These are phyloP conservation scores for Grifola frondosa DNA, from an alignment of 1,284 basidiomycete genomes.

Conservation along the genomic window DNA sequence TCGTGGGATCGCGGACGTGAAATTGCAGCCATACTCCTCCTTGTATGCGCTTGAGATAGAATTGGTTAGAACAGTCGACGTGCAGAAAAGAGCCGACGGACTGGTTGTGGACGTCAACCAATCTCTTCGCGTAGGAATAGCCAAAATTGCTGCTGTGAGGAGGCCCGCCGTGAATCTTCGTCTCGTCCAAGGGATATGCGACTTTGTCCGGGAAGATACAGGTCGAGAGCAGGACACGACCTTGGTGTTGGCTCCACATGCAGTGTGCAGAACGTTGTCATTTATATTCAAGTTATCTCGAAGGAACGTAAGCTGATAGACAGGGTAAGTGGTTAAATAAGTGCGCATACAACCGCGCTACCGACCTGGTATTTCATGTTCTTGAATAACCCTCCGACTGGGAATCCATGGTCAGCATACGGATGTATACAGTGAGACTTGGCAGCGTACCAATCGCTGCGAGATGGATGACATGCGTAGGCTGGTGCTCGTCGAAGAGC, in stretches of 20 bases:
- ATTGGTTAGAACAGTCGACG: not conserved
- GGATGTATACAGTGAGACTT: constrained; percentile 3
- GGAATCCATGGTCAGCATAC: not conserved
- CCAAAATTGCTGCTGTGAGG: constrained; percentile 91
- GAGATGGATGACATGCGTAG: constrained; percentile 90
- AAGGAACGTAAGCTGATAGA: constrained; percentile 78
- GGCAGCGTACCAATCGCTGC: constrained; percentile 73
- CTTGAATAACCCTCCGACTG: constrained; percentile 87
- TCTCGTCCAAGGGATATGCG: constrained; percentile 86
- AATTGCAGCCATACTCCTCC: constrained; percentile 87
- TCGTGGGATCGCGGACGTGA: constrained; percentile 93
- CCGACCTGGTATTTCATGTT: constrained; percentile 87
- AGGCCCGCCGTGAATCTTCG: constrained; percentile 83
- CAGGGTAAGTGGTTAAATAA: not conserved
- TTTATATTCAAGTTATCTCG: constrained; percentile 91
- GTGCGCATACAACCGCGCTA: not conserved
- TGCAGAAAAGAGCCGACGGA: too few relatives aligned
- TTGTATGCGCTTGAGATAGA: constrained; percentile 71
- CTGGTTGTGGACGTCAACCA: constrained; percentile 93
- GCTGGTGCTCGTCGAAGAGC: constrained; percentile 84
- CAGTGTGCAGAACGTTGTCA: constrained; percentile 80
- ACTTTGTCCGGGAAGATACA: constrained; percentile 89
- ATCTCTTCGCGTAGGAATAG: constrained; percentile 89
- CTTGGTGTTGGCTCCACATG: constrained; percentile 67
- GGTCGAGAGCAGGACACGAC: constrained; percentile 85